These are phyloP conservation scores for Cryptosporidium ubiquitum DNA, from an alignment of 169 alveolate species.

Conservation along the genomic window DNA sequence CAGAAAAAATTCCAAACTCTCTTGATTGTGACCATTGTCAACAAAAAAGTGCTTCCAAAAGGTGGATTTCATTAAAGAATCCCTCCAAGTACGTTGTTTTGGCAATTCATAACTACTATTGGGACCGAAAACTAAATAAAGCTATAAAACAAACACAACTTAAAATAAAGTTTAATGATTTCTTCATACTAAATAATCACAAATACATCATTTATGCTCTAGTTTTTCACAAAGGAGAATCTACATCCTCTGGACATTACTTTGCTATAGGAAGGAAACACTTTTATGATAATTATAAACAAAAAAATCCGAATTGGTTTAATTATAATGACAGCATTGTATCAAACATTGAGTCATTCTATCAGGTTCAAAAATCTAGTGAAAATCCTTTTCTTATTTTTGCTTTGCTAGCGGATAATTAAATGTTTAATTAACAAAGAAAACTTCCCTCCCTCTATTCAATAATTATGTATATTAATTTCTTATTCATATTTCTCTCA, in stretches of 20 bases:
- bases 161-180: constrained; percentile 4
- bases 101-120: constrained; percentile 28
- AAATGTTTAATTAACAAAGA: not conserved
- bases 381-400: constrained; percentile 46
- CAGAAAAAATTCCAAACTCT: constrained; percentile 7
- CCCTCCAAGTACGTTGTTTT: constrained; percentile 26
- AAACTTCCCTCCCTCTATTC: not conserved
- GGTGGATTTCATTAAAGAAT: constrained; percentile 18
- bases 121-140: constrained; percentile 14
- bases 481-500: too few relatives aligned
- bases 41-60: not conserved
- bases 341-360: constrained; percentile 15
- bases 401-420: constrained; percentile 19
- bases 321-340: constrained; percentile 17
- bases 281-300: not conserved
- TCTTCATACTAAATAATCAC: constrained; percentile 5
- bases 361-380: constrained; percentile 2
- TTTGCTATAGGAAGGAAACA: constrained; percentile 41
- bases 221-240: constrained; percentile 42
- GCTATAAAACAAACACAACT: constrained; percentile 3
- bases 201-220: constrained; percentile 31
- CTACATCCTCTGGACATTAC: constrained; percentile 60
- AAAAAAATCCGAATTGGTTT: constrained; percentile 42
- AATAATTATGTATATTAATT: too few relatives aligned
- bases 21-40: not conserved